A percentile compares a stretch with the other conserved stretches of the same genome.
These are phyloP conservation scores for Helianthus annuus DNA, from an alignment of 129 eudicot species.

Conservation along the genomic window HanXRQr2.0-SUNRISE NC_035446.2:145902563-145903062, in stretches of 20 bases:
- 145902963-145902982: neutral
- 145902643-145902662: too few relatives aligned
- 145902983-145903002: neutral
- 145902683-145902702: too few relatives aligned
- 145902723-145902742: neutral
- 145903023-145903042: too few relatives aligned
- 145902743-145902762: neutral
- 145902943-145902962: neutral
- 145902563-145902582: too few relatives aligned
- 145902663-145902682: too few relatives aligned
- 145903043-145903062: too few relatives aligned
- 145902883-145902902: constrained; percentile 15
- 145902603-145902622: too few relatives aligned
- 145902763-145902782: neutral
- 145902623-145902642: too few relatives aligned
- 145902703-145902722: neutral
- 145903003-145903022: neutral
- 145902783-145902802: neutral
- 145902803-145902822: neutral
- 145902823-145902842: neutral
- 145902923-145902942: constrained; percentile 12
- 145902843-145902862: neutral
- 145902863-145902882: constrained; percentile 4
- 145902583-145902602: too few relatives aligned
- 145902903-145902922: constrained; percentile 2